Evolutionary conservation across 2,329 filamentous ascomycete species (phyloP).

Genomic region (Aspergillus bombycis): DNA sequence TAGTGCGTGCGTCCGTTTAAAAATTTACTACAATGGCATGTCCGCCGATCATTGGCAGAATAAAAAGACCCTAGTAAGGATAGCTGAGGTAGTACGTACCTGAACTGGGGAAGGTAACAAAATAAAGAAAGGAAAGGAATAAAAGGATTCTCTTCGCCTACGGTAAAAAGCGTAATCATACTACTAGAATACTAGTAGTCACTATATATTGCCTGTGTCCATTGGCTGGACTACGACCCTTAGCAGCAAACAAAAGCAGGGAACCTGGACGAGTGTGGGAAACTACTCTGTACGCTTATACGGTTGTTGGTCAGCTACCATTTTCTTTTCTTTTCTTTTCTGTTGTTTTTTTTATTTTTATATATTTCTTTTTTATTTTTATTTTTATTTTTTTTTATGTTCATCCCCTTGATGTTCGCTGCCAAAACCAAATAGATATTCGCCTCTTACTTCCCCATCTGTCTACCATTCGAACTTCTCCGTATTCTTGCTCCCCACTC

Average conservation of each 20-base stretch:
- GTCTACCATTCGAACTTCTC: conserved; percentile 4
- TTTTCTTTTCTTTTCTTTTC: background rate
- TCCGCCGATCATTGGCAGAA: conserved; percentile 1
- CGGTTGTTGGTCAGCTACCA: background rate
- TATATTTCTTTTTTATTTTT: background rate
- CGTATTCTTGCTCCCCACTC: background rate
- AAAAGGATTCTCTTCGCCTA: background rate
- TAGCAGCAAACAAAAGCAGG: background rate
- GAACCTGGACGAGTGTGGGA: background rate
- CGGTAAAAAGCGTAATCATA: background rate
- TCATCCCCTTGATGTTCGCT: background rate
- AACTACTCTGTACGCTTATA: background rate
- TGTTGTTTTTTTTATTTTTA: background rate
- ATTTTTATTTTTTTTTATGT: background rate
- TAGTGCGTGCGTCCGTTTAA: background rate
- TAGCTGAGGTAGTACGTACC: conserved; percentile 1
- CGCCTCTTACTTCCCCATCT: conserved; percentile 1
- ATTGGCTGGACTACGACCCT: background rate
- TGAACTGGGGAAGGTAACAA: background rate
- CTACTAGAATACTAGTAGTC: background rate
- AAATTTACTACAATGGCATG: background rate
- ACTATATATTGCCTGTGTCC: background rate
- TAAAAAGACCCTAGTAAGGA: background rate
- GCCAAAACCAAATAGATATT: background rate
- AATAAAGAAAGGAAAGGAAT: background rate